Conservation (phyloP, 345 rosid species). For the Cardiospermum halicacabum region DNA sequence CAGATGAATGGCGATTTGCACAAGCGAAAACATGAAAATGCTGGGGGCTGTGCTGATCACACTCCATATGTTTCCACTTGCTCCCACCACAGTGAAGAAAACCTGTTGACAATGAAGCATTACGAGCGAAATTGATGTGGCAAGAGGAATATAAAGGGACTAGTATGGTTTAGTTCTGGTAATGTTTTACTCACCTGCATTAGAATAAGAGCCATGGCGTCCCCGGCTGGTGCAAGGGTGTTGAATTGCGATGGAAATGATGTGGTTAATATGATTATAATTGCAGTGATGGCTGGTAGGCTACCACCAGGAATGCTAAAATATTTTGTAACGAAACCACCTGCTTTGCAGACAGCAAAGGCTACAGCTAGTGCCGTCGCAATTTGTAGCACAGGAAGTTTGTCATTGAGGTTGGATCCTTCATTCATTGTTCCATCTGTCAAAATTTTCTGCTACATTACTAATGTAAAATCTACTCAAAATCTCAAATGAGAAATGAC, state of each 20-base stretch:
- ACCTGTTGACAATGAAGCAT: constrained; percentile 32
- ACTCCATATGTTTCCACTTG: constrained; percentile 78
- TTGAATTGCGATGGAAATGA: constrained; percentile 66
- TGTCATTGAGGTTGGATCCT: constrained; percentile 33
- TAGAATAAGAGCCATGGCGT: constrained; percentile 84
- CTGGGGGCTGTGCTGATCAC: constrained; percentile 81
- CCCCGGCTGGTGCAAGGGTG: constrained; percentile 76
- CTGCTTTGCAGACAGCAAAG: constrained; percentile 78
- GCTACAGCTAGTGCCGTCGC: constrained; percentile 74
- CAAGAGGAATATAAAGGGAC: neutral
- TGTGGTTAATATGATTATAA: constrained; percentile 69
- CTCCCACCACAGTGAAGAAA: constrained; percentile 84
- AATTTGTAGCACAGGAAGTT: constrained; percentile 54
- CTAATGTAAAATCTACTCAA: neutral
- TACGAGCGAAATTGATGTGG: neutral
- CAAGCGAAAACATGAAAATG: constrained; percentile 75
- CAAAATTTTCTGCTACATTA: no score
- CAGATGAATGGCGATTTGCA: constrained; percentile 70
- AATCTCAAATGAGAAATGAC: neutral
- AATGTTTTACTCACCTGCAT: constrained; percentile 59
- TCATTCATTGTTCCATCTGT: constrained; percentile 36
- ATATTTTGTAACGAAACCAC: constrained; percentile 38
- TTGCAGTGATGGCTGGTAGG: constrained; percentile 72
- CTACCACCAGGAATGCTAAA: constrained; percentile 66
- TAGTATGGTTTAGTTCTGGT: neutral